Evolutionary conservation across 1,284 basidiomycete species (phyloP).

Genomic region (Boletellus deceptivus): DNA sequence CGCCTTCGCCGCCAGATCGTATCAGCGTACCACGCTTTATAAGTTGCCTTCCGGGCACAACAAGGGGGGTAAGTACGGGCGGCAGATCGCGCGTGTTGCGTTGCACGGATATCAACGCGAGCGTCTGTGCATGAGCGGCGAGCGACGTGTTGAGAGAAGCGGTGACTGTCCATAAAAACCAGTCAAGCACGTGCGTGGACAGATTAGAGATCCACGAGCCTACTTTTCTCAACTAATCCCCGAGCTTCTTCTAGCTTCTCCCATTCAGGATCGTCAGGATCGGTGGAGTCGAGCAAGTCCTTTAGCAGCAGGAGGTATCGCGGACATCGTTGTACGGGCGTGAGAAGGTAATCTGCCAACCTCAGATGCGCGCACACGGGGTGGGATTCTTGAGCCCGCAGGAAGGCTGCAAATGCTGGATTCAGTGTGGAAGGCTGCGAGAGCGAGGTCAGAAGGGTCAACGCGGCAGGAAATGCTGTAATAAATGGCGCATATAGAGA

Average conservation of each 20-base stretch:
- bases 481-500: constrained; percentile 82
- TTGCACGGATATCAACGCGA: constrained; percentile 74
- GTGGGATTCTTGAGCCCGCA: constrained; percentile 60
- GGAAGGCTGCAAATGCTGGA: constrained; percentile 57
- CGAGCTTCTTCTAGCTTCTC: constrained; percentile 57
- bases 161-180: constrained; percentile 53
- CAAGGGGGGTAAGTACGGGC: constrained; percentile 53
- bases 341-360: constrained; percentile 81
- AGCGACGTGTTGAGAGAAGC: constrained; percentile 75
- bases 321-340: constrained; percentile 83
- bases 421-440: constrained; percentile 23
- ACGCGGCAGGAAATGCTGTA: constrained; percentile 69
- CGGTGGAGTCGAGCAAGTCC: constrained; percentile 70
- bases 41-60: constrained; percentile 75
- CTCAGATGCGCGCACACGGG: constrained; percentile 70
- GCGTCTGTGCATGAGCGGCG: constrained; percentile 70
- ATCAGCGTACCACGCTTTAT: constrained; percentile 64
- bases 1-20: constrained; percentile 27
- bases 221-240: constrained; percentile 74
- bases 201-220: constrained; percentile 8
- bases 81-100: constrained; percentile 71
- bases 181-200: constrained; percentile 1
- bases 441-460: constrained; percentile 48
- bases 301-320: constrained; percentile 79
- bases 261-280: constrained; percentile 62